Percentiles rank a stretch among this genome's conserved stretches.
phyloP scores from a whole-genome alignment of 176 grass and related monocot genomes.

The Tillandsia fasciculata region DNA sequence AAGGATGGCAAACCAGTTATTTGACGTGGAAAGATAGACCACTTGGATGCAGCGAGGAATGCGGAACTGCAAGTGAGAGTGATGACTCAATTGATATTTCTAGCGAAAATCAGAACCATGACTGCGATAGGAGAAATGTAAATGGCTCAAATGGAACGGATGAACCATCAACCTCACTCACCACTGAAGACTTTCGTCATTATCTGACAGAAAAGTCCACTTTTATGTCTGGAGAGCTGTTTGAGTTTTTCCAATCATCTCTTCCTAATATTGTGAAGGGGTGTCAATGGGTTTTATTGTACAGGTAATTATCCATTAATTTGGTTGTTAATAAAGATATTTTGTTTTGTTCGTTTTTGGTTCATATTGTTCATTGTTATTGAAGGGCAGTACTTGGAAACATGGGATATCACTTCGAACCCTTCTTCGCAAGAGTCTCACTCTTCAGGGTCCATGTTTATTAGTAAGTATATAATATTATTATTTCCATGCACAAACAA shows the following conservation, averaged over 20 bases:
- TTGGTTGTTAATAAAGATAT: slow-evolving; percentile 3
- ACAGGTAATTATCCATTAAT: slow-evolving; percentile 47
- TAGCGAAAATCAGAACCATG: slow-evolving; percentile 12
- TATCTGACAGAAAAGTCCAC: slow-evolving; percentile 63
- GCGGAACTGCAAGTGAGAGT: slow-evolving; percentile 38
- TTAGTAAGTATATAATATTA: slow-evolving; percentile 43
- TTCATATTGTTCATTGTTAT: slow-evolving; percentile 45
- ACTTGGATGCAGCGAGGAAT: slow-evolving; percentile 34
- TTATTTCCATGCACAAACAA: slow-evolving; percentile 12
- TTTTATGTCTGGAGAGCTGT: slow-evolving; percentile 61
- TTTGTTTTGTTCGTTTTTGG: slow-evolving; percentile 15
- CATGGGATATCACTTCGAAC: slow-evolving; percentile 87
- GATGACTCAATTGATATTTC: slow-evolving; percentile 28
- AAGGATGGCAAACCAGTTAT: slow-evolving; percentile 31
- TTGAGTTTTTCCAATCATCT: slow-evolving; percentile 67
- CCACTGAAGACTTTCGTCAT: slow-evolving; percentile 20
- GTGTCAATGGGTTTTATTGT: slow-evolving; percentile 79
- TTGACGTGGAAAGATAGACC: slow-evolving; percentile 34
- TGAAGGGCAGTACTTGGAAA: slow-evolving; percentile 93
- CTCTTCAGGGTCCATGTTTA: slow-evolving; percentile 60
- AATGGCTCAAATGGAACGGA: slow-evolving; percentile 25
- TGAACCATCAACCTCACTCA: slow-evolving; percentile 35
- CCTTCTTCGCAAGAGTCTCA: slow-evolving; percentile 57
- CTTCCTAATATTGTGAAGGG: slow-evolving; percentile 78
- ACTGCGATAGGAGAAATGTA: slow-evolving; percentile 9